Evolutionary conservation across 1,284 basidiomycete genomes (phyloP), one percentile per base, ranked within the genome.

Genomic region (Coniophora puteana): DNA sequence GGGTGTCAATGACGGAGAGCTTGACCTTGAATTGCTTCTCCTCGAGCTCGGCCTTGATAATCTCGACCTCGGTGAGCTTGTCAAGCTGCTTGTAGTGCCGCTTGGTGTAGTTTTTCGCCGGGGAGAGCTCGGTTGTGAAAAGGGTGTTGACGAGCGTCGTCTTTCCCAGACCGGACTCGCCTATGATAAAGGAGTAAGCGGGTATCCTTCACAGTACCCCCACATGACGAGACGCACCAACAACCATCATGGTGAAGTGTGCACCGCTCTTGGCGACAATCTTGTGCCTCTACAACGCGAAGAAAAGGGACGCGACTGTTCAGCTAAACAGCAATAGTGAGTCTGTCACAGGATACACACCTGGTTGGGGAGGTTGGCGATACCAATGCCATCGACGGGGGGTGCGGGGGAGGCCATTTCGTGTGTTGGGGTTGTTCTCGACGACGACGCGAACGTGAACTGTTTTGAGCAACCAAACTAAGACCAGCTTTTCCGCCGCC

Each of bases 1-100:
- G 95, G 17, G 94, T 98, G 68, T 99, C 95, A 57, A 99, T 95
- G 61, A 98, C 94, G 20, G 90, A 95, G 48, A 99, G 83, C 78
- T 98, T 98, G 74, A 97, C 94, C 69, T 94, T 96, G 83, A 99
- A 99, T 58, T 93, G 89, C 66, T 96, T 93, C 71, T 99, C 95
- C 69, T 99, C 96, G 23, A 99, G 83, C 71, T 97, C 89, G 46
- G 92, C 92, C 72, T 94, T 94, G 73, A 94, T 90, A 44, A 95
- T 93, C 59, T 95, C 92, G 40, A 94, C 87, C 71, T 99, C 96
- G 39, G 95, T 98, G 40, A 97, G 84, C 73, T 98, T 98, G 80
- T 98, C 95, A 53, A 99, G 82, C 68, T 98, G 95, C 74, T 98
- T 98, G 61, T 87, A 72, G 72, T 95, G 93, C 49, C 95, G 85